Conservation (phyloP, 768 basidiomycete species). For the Podaxis pistillaris region DNA sequence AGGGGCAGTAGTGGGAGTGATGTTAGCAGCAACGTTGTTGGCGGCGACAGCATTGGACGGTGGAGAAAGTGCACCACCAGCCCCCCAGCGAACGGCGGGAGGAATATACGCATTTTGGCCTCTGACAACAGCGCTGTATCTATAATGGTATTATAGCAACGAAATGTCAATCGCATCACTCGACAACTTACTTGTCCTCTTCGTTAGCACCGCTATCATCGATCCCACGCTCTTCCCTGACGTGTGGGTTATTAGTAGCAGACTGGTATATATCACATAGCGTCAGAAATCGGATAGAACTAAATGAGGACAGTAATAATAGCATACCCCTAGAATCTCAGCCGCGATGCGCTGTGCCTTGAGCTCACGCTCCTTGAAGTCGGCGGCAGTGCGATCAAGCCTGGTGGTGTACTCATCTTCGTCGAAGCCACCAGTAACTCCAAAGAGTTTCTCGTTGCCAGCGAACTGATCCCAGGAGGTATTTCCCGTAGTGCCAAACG, state of each 20-base stretch:
- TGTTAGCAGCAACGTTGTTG: too few relatives aligned
- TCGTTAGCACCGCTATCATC: slow-evolving; percentile 83
- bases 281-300: background rate
- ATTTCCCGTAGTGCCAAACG: slow-evolving; percentile 52
- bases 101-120: slow-evolving; percentile 90
- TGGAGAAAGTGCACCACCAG: slow-evolving; percentile 27
- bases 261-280: slow-evolving; percentile 36
- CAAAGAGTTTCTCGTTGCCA: slow-evolving; percentile 90
- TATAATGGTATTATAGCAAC: slow-evolving; percentile 32
- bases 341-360: slow-evolving; percentile 86
- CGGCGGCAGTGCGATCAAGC: slow-evolving; percentile 78
- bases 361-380: slow-evolving; percentile 86
- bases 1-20: slow-evolving; percentile 22
- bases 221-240: slow-evolving; percentile 84
- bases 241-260: slow-evolving; percentile 71
- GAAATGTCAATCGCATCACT: slow-evolving; percentile 17
- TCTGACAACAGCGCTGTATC: slow-evolving; percentile 92
- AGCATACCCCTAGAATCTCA: slow-evolving; percentile 82
- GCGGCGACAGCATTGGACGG: slow-evolving; percentile 15
- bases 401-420: slow-evolving; percentile 95
- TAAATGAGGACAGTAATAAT: slow-evolving; percentile 7
- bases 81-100: slow-evolving; percentile 73
- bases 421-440: slow-evolving; percentile 86
- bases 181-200: slow-evolving; percentile 82
- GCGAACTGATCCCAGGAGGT: slow-evolving; percentile 89